Evolutionary conservation across 1,284 basidiomycete genomes (phyloP).

Genomic region (Golubevia pallescens): DNA sequence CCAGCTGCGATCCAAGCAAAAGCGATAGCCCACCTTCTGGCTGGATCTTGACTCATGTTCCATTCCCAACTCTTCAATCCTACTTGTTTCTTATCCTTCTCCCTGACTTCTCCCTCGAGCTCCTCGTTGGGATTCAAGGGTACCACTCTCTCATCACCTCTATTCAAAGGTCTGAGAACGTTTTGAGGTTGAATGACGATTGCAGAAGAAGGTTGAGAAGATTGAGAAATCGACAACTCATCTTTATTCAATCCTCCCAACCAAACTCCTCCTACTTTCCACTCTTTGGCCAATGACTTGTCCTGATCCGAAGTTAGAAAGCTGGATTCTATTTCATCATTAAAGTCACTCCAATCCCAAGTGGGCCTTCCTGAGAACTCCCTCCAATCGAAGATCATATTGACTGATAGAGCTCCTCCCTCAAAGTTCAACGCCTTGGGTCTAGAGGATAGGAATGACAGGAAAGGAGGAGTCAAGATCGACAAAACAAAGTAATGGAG

Average conservation of each 20-base stretch:
- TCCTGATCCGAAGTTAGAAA: slow-evolving; percentile 12
- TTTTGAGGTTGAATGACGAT: slow-evolving; percentile 9
- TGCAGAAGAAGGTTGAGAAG: slow-evolving; percentile 14
- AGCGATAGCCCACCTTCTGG: slow-evolving; percentile 6
- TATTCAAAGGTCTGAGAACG: slow-evolving; percentile 1
- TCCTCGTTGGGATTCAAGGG: slow-evolving; percentile 6
- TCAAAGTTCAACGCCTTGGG: slow-evolving; percentile 31
- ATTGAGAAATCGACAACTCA: background rate
- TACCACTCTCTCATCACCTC: slow-evolving; percentile 19
- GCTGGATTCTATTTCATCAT: slow-evolving; percentile 3
- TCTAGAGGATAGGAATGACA: no score
- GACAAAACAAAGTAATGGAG: no score
- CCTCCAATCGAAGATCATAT: slow-evolving; percentile 56
- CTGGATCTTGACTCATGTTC: slow-evolving; percentile 5
- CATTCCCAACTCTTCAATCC: slow-evolving; percentile 9
- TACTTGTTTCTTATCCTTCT: slow-evolving; percentile 8
- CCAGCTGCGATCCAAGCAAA: slow-evolving; percentile 12
- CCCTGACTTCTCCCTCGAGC: slow-evolving; percentile 13
- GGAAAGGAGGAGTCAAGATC: no score
- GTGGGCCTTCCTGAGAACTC: slow-evolving; percentile 35
- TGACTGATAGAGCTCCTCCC: slow-evolving; percentile 43
- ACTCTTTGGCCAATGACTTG: slow-evolving; percentile 8
- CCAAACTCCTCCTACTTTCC: slow-evolving; percentile 20
- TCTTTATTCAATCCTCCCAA: slow-evolving; percentile 1
- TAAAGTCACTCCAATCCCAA: slow-evolving; percentile 16